Conservation (phyloP, 495 filamentous ascomycete species). For the Hyaloscypha variabilis region DNA sequence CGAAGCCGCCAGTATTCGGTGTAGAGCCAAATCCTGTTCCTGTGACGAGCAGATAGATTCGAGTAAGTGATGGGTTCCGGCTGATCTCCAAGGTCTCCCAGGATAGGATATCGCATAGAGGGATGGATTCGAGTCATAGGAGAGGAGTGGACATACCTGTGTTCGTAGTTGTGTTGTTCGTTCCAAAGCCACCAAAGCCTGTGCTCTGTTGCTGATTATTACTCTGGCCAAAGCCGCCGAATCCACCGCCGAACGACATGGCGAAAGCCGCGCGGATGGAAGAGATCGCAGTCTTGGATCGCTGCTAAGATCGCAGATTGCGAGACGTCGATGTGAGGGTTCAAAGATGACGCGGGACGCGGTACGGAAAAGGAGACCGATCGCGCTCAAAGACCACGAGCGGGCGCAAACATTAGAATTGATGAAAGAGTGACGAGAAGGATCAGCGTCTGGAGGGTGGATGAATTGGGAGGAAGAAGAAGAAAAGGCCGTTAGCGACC, state of each 20-base stretch:
- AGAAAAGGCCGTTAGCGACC: conserved; percentile 4
- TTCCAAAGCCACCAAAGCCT: conserved; percentile 51
- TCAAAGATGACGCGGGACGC: conserved; percentile 27
- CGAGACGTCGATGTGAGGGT: conserved; percentile 1
- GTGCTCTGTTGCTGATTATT: conserved; percentile 52
- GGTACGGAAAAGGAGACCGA: conserved; percentile 22
- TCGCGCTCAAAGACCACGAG: conserved; percentile 27
- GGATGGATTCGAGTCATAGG: conserved; percentile 30
- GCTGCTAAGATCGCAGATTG: conserved; percentile 11
- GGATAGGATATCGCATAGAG: conserved; percentile 17
- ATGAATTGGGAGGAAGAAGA: conserved; percentile 13
- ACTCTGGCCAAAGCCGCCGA: conserved; percentile 61
- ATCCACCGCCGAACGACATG: conserved; percentile 50
- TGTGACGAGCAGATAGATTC: conserved; percentile 29
- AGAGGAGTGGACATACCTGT: conserved; percentile 46
- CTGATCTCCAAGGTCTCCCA: conserved; percentile 22
- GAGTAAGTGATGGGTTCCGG: conserved; percentile 35
- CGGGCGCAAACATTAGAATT: conserved; percentile 28
- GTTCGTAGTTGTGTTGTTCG: conserved; percentile 32
- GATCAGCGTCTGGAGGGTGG: conserved; percentile 18
- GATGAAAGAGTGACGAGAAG: conserved; percentile 28
- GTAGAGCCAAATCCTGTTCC: conserved; percentile 53
- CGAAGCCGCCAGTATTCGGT: conserved; percentile 45
- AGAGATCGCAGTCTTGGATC: conserved; percentile 5
- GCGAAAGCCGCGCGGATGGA: conserved; percentile 16